These are phyloP conservation scores for Clitopilus passeckerianus DNA, from an alignment of 768 basidiomycete species.

Conservation along the genomic window DNA sequence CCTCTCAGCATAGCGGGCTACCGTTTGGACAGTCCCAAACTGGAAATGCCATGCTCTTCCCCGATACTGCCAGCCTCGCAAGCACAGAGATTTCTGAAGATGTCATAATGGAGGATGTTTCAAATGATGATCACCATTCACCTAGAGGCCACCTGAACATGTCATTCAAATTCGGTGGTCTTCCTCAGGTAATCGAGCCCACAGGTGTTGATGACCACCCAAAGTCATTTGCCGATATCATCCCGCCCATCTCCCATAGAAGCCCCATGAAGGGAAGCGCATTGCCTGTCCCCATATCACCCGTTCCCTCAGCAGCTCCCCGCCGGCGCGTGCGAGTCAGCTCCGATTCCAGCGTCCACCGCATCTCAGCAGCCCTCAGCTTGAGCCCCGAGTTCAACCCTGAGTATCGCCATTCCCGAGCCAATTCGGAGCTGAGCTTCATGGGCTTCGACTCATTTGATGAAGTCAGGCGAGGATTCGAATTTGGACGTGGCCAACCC, in stretches of 20 bases:
- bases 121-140: constrained; percentile 5
- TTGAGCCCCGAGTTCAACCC: constrained; percentile 8
- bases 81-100: constrained; percentile 24
- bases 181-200: constrained; percentile 21
- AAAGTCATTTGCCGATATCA: constrained; percentile 70
- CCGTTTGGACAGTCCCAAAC: constrained; percentile 20
- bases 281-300: neutral
- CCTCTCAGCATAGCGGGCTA: constrained; percentile 5
- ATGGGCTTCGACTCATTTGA: constrained; percentile 71
- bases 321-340: constrained; percentile 28
- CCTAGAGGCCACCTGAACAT: constrained; percentile 67
- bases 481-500: constrained; percentile 59
- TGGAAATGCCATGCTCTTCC: constrained; percentile 33
- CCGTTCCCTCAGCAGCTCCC: constrained; percentile 26
- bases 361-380: constrained; percentile 16
- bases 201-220: constrained; percentile 19
- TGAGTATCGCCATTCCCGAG: constrained; percentile 29
- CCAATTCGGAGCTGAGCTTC: constrained; percentile 59
- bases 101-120: constrained; percentile 13
- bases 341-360: constrained; percentile 40
- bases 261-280: neutral
- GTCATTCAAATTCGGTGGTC: constrained; percentile 73
- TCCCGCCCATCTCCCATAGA: constrained; percentile 54
- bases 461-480: constrained; percentile 75
- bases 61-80: constrained; percentile 30